phyloP scores from a whole-genome alignment of 106 monocot genomes.

The Dactylorhiza incarnata region DNA sequence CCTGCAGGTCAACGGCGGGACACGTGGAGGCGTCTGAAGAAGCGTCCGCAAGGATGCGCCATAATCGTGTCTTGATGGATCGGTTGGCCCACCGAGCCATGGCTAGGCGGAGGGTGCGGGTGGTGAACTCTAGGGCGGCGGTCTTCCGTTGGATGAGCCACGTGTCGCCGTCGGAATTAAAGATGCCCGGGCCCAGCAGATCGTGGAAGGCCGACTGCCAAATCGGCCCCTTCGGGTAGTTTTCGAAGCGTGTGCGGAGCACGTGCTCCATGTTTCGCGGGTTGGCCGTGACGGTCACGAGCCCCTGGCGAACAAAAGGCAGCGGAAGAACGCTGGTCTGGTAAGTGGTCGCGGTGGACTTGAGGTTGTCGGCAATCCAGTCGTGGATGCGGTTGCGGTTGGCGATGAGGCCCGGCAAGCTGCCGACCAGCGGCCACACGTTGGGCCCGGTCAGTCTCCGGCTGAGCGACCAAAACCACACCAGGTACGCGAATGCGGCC shows the following conservation, averaged over 20 bases:
- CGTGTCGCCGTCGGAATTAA: conserved; percentile 83
- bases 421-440: conserved; percentile 62
- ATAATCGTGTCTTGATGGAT: conserved; percentile 49
- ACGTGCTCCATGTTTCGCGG: conserved; percentile 83
- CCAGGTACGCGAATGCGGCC: conserved; percentile 31
- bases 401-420: conserved; percentile 50
- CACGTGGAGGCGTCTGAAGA: neutral
- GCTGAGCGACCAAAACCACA: conserved; percentile 55
- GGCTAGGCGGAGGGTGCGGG: conserved; percentile 73
- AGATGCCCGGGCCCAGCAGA: conserved; percentile 77
- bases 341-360: conserved; percentile 57
- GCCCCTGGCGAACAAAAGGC: conserved; percentile 56
- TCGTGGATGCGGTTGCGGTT: conserved; percentile 68
- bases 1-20: conserved; percentile 51
- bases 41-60: conserved; percentile 49
- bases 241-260: conserved; percentile 68
- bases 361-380: conserved; percentile 67
- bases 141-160: conserved; percentile 90
- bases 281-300: conserved; percentile 77
- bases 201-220: conserved; percentile 82
- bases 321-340: conserved; percentile 75
- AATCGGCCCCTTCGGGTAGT: conserved; percentile 85
- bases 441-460: conserved; percentile 37
- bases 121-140: conserved; percentile 90
- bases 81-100: conserved; percentile 77